Evolutionary conservation across 495 filamentous ascomycete species (phyloP).

Genomic region (Baudoinia panamericana): DNA sequence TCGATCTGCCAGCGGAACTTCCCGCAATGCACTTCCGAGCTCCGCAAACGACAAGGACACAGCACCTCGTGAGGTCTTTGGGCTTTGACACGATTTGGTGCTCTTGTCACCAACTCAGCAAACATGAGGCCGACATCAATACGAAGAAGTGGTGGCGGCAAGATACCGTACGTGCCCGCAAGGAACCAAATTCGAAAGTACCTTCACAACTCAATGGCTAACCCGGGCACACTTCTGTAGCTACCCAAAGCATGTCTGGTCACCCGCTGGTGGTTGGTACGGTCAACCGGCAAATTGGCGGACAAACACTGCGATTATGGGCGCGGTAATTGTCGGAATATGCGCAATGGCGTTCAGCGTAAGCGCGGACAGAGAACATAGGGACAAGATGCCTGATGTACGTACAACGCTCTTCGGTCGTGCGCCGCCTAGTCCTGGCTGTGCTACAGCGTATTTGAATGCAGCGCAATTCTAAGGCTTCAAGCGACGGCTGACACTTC

Average conservation of each 20-base stretch:
- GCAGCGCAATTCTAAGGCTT: not conserved
- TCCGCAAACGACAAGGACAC: too few species aligned
- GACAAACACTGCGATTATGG: constrained; percentile 76
- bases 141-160: constrained; percentile 48
- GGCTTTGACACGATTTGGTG: too few species aligned
- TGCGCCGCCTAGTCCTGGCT: not conserved
- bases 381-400: constrained; percentile 68
- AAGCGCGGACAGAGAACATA: constrained; percentile 69
- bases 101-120: too few species aligned
- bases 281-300: constrained; percentile 89
- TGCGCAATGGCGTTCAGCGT: constrained; percentile 60
- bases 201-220: not conserved
- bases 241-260: constrained; percentile 62
- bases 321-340: constrained; percentile 58
- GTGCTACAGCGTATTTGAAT: not conserved
- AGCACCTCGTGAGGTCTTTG: too few species aligned
- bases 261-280: constrained; percentile 96
- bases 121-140: constrained; percentile 12
- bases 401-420: not conserved
- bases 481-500: not conserved
- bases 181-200: too few species aligned
- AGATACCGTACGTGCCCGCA: constrained; percentile 74
- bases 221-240: constrained; percentile 2
- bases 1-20: too few species aligned
- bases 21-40: too few species aligned